Evolutionary conservation across 1,139 yeast genomes (phyloP), one percentile per base, ranked within the genome.

Genomic region (Zygosaccharomyces sapae): DNA sequence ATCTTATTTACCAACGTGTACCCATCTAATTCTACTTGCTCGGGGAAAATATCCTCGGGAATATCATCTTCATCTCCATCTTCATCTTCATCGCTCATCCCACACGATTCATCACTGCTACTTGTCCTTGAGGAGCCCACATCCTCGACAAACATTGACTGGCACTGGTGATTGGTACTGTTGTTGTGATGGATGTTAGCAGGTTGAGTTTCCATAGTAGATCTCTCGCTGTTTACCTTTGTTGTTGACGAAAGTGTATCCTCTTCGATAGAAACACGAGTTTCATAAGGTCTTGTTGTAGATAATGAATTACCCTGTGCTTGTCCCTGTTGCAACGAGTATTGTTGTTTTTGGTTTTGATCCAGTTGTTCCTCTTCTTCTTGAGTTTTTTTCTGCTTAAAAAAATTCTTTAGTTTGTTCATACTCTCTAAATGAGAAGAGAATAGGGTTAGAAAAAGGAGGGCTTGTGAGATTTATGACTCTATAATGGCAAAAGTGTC

Each of bases 1-100:
- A 83, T 67, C 50, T 72, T 71, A 20, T 73, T 66, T 6, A 64
- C 48, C 29, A 69, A 45, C 34, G 55, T 52, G 52, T 66, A 69
- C 9, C 54, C 56, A 34, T 38, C 25, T 9, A 59, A 38, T 41
- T 57, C 60, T 7, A 13, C 42, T 50, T 59, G 63, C 41, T 59
- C 63, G 3, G 43, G 44, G 31, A 47, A 56, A 24, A 24, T 37
- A n/a, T 38, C 43, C 6, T 46, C 48, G 5, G 75, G 80, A 25
- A 72, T 56, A 22, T 74, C 77, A 24, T 77, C 65, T 1, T 78
- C 77, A 12, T 42, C 45, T 22, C 31, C 37, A 9, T 39, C 36
- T 20, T 43, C 41, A 12, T 34, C 46, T 16, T 30, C 41, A 13
- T 43, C 45, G 43, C 10, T 33, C 27, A 38, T 36, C 45, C 7